Evolutionary conservation across 495 filamentous ascomycete species (phyloP), one percentile per base, ranked within the genome.

Genomic region (Mytilinidion resinicola): DNA sequence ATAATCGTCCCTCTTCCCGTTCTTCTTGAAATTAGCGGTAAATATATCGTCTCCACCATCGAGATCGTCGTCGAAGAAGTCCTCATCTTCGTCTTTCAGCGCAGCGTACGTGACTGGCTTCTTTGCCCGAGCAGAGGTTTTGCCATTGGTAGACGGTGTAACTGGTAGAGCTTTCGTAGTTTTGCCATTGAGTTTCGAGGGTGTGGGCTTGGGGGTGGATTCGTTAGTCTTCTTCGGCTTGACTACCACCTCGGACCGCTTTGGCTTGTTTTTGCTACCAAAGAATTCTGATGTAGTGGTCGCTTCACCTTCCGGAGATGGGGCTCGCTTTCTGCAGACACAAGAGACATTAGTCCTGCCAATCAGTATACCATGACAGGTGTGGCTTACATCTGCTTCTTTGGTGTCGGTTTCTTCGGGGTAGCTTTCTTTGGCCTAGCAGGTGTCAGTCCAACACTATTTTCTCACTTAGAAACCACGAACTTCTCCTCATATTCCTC

Each of bases 201-300:
- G 61, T 48, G 57, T 64, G 14, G 33, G 35, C 60, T 70, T 70
- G 1, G 66, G 38, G 3, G 60, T 57, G 3, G 59, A 12, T 43
- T 59, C 59, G 14, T 51, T 44, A 8, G 58, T 17, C 53, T 66
- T 69, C 53, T 66, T 69, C 54, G 67, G 66, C 7, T 57, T 39
- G 41, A 59, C 67, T 15, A 68, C 62, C 17, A 60, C 55, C 50
- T 67, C 71, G 19, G 69, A 71, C 35, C 72, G 68, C 56, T 73
- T 73, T 11, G 71, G 70, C 46, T 71, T 71, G 60, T 65, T 69
- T 64, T 72, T 71, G 52, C 62, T 65, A n/a, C 55, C 69, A 46
- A 75, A 75, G 64, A 65, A 75, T 10, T 67, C 69, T 8, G 62
- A 65, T 15, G 71, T 70, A 17, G 71, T 72, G 12, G 66, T 72